Evolutionary conservation across 2,329 filamentous ascomycete species (phyloP).

Genomic region (Anthostomella pinea): DNA sequence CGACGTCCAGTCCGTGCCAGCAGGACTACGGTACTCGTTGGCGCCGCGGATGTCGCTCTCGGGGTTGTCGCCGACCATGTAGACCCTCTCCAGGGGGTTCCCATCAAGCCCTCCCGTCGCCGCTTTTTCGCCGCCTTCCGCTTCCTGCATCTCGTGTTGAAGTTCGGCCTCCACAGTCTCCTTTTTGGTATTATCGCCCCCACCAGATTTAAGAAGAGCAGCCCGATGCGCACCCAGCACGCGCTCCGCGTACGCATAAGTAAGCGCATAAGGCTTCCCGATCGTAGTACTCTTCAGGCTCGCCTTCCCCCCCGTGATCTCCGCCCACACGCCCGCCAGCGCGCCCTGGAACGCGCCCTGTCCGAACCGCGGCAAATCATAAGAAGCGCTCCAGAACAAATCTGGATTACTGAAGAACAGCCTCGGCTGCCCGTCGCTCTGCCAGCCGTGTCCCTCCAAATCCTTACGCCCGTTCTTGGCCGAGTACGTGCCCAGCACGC

Average conservation of each 20-base stretch:
- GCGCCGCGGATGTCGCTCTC: conserved; percentile 89
- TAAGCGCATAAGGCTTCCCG: conserved; percentile 76
- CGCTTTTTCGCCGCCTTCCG: too few species aligned
- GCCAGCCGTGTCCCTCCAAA: conserved; percentile 74
- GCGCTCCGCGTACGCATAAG: conserved; percentile 81
- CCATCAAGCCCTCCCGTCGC: too few species aligned
- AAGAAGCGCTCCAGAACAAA: conserved; percentile 81
- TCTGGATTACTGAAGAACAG: conserved; percentile 91
- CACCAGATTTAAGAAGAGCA: conserved; percentile 37
- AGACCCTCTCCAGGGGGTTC: conserved; percentile 73
- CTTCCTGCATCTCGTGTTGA: too few species aligned
- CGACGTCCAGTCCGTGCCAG: conserved; percentile 72
- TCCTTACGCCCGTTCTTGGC: conserved; percentile 62
- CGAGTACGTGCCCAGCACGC: conserved; percentile 78
- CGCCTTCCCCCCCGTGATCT: conserved; percentile 61
- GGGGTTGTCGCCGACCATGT: conserved; percentile 92
- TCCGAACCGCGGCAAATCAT: conserved; percentile 81
- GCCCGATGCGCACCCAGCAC: conserved; percentile 62
- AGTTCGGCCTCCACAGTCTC: conserved; percentile 23
- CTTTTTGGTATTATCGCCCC: conserved; percentile 4
- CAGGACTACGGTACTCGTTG: conserved; percentile 66
- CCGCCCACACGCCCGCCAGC: conserved; percentile 74
- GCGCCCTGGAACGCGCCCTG: conserved; percentile 89
- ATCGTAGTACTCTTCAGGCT: conserved; percentile 64
- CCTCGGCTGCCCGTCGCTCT: conserved; percentile 74